These are phyloP conservation scores for Botrytis cinerea DNA, from an alignment of 2,329 filamentous ascomycete species.

Conservation along the genomic window DNA sequence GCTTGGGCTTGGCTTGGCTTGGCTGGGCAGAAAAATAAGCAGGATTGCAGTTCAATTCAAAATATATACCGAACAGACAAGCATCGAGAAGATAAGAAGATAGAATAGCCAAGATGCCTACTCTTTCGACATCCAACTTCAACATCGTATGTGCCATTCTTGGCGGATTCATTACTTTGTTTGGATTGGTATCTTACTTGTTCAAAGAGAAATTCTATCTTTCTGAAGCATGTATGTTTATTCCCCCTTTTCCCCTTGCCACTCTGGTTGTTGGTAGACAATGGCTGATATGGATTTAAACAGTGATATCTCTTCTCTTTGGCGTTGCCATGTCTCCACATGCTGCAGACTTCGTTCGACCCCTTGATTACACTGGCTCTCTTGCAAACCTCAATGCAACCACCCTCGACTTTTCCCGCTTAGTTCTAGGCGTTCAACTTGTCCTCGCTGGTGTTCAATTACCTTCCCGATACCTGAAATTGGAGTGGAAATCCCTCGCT, in stretches of 20 bases:
- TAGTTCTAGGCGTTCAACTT: conserved; percentile 88
- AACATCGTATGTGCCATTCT: conserved; percentile 64
- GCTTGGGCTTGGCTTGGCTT: neutral
- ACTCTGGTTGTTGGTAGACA: neutral
- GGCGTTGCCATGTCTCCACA: conserved; percentile 78
- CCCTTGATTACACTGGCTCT: conserved; percentile 70
- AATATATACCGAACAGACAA: neutral
- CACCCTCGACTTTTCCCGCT: conserved; percentile 80
- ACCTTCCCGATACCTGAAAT: conserved; percentile 76
- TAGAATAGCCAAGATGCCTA: conserved; percentile 47
- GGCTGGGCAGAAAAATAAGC: neutral
- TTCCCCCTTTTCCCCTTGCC: neutral
- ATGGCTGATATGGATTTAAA: neutral
- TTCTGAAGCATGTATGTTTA: conserved; percentile 75
- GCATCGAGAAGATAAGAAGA: neutral
- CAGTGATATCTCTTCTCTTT: conserved; percentile 80
- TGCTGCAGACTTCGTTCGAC: conserved; percentile 74
- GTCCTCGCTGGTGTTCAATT: conserved; percentile 87
- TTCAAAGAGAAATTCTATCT: conserved; percentile 89
- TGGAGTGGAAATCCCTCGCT: conserved; percentile 74
- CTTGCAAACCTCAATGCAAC: conserved; percentile 64
- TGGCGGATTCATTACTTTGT: conserved; percentile 87
- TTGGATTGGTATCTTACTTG: conserved; percentile 85
- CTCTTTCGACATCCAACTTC: conserved; percentile 53
- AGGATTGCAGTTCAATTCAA: neutral